Evolutionary conservation across 2,329 filamentous ascomycete species (phyloP).

Genomic region (Meredithiella fracta): DNA sequence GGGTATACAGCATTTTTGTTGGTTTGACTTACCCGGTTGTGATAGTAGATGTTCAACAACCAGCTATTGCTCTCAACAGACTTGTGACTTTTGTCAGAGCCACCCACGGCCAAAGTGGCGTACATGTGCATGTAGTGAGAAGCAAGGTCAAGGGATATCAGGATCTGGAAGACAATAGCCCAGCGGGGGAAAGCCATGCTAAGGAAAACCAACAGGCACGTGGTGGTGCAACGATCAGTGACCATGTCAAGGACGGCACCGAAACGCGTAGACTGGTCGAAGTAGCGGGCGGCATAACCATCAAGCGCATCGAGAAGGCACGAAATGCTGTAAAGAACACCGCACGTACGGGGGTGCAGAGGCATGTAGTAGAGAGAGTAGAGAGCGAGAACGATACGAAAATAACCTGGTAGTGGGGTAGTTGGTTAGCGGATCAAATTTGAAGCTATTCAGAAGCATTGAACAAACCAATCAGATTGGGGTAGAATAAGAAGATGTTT

Average conservation of each 20-base stretch:
- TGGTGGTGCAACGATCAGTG: constrained; percentile 91
- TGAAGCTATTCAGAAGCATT: background rate
- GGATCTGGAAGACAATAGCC: constrained; percentile 81
- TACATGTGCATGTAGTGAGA: constrained; percentile 99
- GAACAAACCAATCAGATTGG: constrained; percentile 60
- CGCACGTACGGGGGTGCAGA: constrained; percentile 89
- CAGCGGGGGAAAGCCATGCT: constrained; percentile 88
- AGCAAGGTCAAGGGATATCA: constrained; percentile 83
- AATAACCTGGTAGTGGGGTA: constrained; percentile 41
- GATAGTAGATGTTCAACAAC: constrained; percentile 90
- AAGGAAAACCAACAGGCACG: constrained; percentile 86
- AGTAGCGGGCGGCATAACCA: constrained; percentile 67
- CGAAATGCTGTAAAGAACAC: constrained; percentile 77
- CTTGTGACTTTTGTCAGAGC: constrained; percentile 72
- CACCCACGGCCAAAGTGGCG: constrained; percentile 76
- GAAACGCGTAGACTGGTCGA: constrained; percentile 84
- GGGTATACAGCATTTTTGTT: background rate
- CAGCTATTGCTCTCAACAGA: constrained; percentile 78
- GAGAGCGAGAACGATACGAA: constrained; percentile 62
- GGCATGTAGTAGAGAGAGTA: constrained; percentile 98
- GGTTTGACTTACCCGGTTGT: constrained; percentile 61
- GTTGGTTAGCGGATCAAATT: background rate
- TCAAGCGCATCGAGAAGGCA: constrained; percentile 92
- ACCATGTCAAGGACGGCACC: constrained; percentile 98
- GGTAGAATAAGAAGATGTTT: constrained; percentile 70